Conservation (phyloP, 768 basidiomycete genomes). For the Mycena chlorophos region DNA sequence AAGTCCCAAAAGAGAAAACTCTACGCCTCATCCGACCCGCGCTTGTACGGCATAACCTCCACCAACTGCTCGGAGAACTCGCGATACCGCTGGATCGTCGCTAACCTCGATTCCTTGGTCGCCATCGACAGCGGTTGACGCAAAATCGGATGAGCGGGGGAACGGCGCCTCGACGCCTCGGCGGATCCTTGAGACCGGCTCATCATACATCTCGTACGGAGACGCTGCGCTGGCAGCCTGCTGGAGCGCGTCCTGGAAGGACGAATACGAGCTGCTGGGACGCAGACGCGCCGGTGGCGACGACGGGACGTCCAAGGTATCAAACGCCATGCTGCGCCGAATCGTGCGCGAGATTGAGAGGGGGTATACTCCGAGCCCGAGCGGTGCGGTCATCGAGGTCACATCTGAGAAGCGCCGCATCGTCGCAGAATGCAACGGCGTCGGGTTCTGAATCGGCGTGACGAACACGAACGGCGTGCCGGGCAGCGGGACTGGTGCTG, state of each 20-base stretch:
- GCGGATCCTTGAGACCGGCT: slow-evolving; percentile 8
- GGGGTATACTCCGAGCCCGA: slow-evolving; percentile 6
- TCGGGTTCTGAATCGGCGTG: slow-evolving; percentile 15
- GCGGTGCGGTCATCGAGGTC: slow-evolving; percentile 15
- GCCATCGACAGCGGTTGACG: slow-evolving; percentile 11
- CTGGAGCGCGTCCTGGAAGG: slow-evolving; percentile 3
- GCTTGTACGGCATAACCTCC: slow-evolving; percentile 15
- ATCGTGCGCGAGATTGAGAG: slow-evolving; percentile 14
- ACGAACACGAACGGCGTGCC: slow-evolving; percentile 19
- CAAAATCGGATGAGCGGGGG: slow-evolving; percentile 9
- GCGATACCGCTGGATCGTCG: slow-evolving; percentile 20
- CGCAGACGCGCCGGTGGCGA: slow-evolving; percentile 8
- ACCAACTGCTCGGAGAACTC: slow-evolving; percentile 23
- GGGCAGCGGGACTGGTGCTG: background rate
- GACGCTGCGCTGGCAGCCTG: slow-evolving; percentile 3
- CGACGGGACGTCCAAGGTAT: background rate
- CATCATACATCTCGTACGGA: slow-evolving; percentile 15
- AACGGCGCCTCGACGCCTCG: slow-evolving; percentile 21
- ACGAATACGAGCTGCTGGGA: slow-evolving; percentile 9
- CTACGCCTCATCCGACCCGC: too few species aligned
- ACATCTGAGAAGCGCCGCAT: slow-evolving; percentile 16
- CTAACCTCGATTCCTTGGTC: slow-evolving; percentile 11
- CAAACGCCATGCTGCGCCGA: slow-evolving; percentile 16
- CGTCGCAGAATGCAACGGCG: slow-evolving; percentile 5
- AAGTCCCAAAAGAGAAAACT: too few species aligned